Percentiles rank a stretch among this genome's conserved stretches.
Conservation (phyloP, 2,329 filamentous ascomycete genomes). For the Neofusicoccum sp. region DNA sequence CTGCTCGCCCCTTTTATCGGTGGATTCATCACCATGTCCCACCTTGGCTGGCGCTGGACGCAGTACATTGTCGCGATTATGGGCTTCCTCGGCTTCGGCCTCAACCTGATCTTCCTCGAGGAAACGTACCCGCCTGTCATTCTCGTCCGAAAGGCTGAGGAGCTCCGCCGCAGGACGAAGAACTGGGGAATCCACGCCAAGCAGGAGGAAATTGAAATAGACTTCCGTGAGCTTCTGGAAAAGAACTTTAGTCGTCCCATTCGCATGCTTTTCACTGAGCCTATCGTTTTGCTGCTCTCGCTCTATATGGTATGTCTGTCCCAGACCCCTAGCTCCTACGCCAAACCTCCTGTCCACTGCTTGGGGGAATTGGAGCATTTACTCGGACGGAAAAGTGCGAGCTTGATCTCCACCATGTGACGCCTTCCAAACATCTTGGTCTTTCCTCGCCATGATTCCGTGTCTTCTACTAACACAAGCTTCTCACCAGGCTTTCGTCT, state of each 20-base stretch:
- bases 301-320: constrained; percentile 49
- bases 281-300: constrained; percentile 51
- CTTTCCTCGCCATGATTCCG: background rate
- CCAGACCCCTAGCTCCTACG: background rate
- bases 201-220: constrained; percentile 56
- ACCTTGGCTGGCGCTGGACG: constrained; percentile 60
- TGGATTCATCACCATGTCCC: constrained; percentile 55
- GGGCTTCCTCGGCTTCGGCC: constrained; percentile 53
- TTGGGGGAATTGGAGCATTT: background rate
- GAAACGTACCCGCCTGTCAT: constrained; percentile 63
- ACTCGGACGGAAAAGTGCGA: background rate
- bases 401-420: too few species aligned
- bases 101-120: constrained; percentile 57
- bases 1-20: constrained; percentile 58
- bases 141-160: constrained; percentile 58
- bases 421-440: too few species aligned
- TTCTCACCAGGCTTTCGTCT: constrained; percentile 58
- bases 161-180: constrained; percentile 57
- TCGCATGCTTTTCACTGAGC: constrained; percentile 53
- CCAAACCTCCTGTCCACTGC: background rate
- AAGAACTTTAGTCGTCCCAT: constrained; percentile 58
- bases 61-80: constrained; percentile 50
- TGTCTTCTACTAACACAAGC: background rate
- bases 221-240: constrained; percentile 51
- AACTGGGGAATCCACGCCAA: constrained; percentile 67